Percentiles rank a stretch among this genome's conserved stretches.
Evolutionary conservation across 139 green algal species (phyloP).

Genomic region (Micractinium conductrix): DNA sequence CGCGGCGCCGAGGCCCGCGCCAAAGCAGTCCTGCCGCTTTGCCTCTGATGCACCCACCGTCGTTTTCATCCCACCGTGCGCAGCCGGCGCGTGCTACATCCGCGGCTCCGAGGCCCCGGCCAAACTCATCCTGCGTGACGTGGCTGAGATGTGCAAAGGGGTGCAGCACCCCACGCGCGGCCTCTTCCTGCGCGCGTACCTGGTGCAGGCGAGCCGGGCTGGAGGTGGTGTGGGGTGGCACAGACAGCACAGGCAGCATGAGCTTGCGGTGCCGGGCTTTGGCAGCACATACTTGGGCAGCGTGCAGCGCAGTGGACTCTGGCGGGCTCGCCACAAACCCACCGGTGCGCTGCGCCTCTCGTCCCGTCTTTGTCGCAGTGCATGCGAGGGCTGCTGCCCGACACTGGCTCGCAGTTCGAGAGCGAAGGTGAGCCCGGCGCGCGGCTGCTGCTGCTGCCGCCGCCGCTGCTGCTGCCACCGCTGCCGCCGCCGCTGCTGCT

Average conservation of each 20-base stretch:
- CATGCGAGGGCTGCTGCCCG: conserved; percentile 73
- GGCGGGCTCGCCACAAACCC: no score
- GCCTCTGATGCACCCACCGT: background rate
- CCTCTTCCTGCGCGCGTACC: conserved; percentile 95
- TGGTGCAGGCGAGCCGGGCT: conserved; percentile 68
- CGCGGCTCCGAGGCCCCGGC: conserved; percentile 16
- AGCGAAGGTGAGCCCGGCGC: conserved; percentile 24
- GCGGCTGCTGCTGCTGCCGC: background rate
- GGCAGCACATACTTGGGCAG: no score
- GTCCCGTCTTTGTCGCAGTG: conserved; percentile 38
- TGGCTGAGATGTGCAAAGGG: conserved; percentile 97
- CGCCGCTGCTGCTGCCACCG: background rate
- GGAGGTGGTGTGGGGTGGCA: background rate
- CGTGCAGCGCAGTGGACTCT: no score
- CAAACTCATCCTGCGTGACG: conserved; percentile 85
- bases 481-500: background rate
- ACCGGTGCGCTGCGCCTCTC: no score
- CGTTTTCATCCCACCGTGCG: background rate
- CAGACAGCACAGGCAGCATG: background rate
- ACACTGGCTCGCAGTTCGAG: conserved; percentile 78
- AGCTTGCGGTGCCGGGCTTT: no score
- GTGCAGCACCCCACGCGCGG: conserved; percentile 97
- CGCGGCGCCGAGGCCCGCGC: conserved; percentile 71
- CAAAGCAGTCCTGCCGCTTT: conserved; percentile 29
- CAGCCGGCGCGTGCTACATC: conserved; percentile 34